These are phyloP conservation scores for Lactuca sativa DNA, from an alignment of 129 eudicot species.

Conservation along the genomic window DNA sequence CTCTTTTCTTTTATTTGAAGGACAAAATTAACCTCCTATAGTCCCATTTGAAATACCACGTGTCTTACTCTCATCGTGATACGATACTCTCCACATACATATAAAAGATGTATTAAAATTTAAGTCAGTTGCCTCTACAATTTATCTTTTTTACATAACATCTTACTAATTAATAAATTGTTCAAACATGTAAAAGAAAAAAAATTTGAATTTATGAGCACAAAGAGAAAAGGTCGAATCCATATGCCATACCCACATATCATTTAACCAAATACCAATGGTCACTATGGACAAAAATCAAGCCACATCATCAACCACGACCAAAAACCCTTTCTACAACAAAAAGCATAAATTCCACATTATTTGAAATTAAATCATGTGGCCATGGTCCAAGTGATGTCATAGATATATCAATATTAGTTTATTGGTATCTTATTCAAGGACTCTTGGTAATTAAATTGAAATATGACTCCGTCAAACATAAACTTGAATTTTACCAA, in stretches of 20 bases:
- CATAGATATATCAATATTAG: conserved; percentile 7
- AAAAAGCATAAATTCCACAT: conserved; percentile 32
- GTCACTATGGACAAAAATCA: conserved; percentile 29
- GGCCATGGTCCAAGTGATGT: conserved; percentile 27
- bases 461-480: no score
- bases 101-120: no score
- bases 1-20: not conserved
- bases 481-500: no score
- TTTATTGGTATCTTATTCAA: not conserved
- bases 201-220: conserved; percentile 17
- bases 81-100: no score
- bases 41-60: not conserved
- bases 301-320: conserved; percentile 43
- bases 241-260: conserved; percentile 39
- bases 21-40: not conserved
- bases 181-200: not conserved
- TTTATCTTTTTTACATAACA: no score
- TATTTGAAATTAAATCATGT: conserved; percentile 31
- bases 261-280: conserved; percentile 20
- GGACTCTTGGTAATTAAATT: no score
- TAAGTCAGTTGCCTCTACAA: no score
- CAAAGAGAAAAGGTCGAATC: conserved; percentile 33
- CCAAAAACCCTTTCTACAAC: conserved; percentile 14
- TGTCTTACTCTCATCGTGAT: not conserved
- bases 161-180: no score